Percentiles rank a stretch among this genome's conserved stretches.
phyloP scores from a whole-genome alignment of 768 basidiomycete species.

The Nidularia sp. region DNA sequence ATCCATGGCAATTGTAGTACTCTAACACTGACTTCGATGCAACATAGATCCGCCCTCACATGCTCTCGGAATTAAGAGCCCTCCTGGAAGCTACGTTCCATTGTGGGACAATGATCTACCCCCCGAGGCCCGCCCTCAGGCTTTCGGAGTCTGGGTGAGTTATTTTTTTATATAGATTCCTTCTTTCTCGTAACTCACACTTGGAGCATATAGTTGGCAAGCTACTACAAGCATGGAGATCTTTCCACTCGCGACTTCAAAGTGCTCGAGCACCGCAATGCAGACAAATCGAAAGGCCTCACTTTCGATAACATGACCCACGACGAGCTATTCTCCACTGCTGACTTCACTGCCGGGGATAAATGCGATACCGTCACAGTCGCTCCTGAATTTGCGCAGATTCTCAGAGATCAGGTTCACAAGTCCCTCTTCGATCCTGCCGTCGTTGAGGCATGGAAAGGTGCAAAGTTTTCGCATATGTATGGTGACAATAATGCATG shows the following conservation, averaged over 20 bases:
- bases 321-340: not conserved
- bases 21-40: not conserved
- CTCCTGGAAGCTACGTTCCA: conserved; percentile 12
- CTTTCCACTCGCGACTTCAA: not conserved
- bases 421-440: not conserved
- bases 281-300: not conserved
- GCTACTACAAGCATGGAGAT: conserved; percentile 1
- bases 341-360: not conserved
- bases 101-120: conserved; percentile 16
- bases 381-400: not conserved
- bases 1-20: not conserved
- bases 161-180: not conserved
- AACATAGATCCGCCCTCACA: conserved; percentile 16
- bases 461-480: not conserved
- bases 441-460: not conserved
- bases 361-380: not conserved
- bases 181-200: not conserved
- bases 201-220: not conserved
- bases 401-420: not conserved
- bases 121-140: conserved; percentile 9
- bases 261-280: not conserved
- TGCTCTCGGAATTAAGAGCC: conserved; percentile 9
- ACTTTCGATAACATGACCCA: not conserved
- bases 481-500: not conserved
- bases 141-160: conserved; percentile 16